Evolutionary conservation across 2,329 filamentous ascomycete species (phyloP).

Genomic region (Periconia macrospinosa): DNA sequence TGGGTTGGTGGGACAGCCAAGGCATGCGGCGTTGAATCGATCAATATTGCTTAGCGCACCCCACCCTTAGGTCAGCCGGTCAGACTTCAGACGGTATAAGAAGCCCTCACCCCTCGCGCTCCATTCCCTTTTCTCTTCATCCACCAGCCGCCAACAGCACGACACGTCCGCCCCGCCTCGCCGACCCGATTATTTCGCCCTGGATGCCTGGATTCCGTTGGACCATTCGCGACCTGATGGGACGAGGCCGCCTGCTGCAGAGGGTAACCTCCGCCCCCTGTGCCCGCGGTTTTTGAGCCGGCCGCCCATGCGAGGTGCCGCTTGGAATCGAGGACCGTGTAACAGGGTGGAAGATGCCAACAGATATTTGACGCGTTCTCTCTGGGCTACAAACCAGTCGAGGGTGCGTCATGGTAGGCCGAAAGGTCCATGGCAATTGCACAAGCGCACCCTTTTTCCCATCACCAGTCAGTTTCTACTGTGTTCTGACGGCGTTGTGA

Average conservation of each 20-base stretch:
- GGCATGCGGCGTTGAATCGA: too few species aligned
- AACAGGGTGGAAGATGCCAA: conserved; percentile 1
- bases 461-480: background rate
- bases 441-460: background rate
- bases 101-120: background rate
- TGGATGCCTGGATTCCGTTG: background rate
- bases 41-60: background rate
- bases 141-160: background rate
- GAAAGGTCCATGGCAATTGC: background rate
- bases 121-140: background rate
- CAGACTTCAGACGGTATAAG: conserved; percentile 1
- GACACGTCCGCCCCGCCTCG: background rate
- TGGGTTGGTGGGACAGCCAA: too few species aligned
- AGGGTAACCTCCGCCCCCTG: conserved; percentile 4
- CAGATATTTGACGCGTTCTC: background rate
- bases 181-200: background rate
- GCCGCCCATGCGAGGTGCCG: background rate
- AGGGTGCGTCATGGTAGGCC: background rate
- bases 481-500: background rate
- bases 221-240: background rate
- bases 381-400: background rate
- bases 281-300: background rate
- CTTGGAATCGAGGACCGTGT: background rate
- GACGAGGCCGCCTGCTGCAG: conserved; percentile 5
- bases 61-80: background rate